Evolutionary conservation across 768 basidiomycete species (phyloP).

Genomic region (Boletus fagicola): DNA sequence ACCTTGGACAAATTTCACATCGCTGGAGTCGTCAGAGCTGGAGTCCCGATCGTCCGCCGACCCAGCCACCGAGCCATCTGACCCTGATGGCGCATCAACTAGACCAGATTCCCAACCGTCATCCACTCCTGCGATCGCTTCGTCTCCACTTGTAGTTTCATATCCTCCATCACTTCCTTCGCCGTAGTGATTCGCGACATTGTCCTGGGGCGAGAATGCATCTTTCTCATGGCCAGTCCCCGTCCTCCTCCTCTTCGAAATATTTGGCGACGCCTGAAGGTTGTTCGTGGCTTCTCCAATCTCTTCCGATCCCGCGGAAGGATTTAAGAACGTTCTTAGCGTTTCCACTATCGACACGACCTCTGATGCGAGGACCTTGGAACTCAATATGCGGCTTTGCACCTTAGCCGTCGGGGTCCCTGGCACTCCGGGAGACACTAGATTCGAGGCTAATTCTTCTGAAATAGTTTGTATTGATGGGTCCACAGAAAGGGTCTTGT

Average conservation of each 20-base stretch:
- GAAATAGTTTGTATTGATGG: slow-evolving; percentile 47
- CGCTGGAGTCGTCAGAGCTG: slow-evolving; percentile 19
- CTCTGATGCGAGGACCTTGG: slow-evolving; percentile 65
- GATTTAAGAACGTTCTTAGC: slow-evolving; percentile 44
- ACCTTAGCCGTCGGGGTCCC: slow-evolving; percentile 56
- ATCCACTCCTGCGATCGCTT: slow-evolving; percentile 10
- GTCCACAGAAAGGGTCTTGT: slow-evolving; percentile 53
- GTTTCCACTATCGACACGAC: slow-evolving; percentile 51
- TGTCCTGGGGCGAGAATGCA: slow-evolving; percentile 2
- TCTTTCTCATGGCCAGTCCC: neutral
- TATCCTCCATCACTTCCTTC: slow-evolving; percentile 22
- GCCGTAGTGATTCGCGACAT: neutral
- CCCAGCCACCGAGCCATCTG: slow-evolving; percentile 38
- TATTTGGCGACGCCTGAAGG: slow-evolving; percentile 10
- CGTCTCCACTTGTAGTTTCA: slow-evolving; percentile 18
- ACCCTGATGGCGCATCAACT: slow-evolving; percentile 29
- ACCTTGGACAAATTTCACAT: slow-evolving; percentile 33
- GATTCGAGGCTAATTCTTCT: slow-evolving; percentile 41
- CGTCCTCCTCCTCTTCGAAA: slow-evolving; percentile 13
- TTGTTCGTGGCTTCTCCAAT: slow-evolving; percentile 14
- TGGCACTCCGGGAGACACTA: slow-evolving; percentile 35
- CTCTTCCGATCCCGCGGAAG: slow-evolving; percentile 18
- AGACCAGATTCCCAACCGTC: slow-evolving; percentile 45
- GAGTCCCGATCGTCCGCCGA: slow-evolving; percentile 32
- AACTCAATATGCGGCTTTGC: slow-evolving; percentile 71